These are phyloP conservation scores for Kodamaea derodonti DNA, from an alignment of 1,139 yeast genomes.

Conservation along the genomic window DNA sequence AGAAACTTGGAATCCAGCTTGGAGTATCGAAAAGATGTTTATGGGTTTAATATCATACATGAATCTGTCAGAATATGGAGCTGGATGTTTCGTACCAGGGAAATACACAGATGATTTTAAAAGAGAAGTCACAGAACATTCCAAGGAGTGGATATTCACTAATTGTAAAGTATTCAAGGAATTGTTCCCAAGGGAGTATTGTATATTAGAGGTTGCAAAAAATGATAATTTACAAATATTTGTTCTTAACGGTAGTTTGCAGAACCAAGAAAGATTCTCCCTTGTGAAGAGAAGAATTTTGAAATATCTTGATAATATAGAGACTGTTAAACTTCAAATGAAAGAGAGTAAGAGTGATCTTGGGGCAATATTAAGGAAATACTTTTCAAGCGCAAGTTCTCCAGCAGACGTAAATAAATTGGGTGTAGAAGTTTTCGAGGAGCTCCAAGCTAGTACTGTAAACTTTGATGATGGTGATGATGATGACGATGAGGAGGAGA, in stretches of 20 bases:
- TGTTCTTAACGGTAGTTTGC: constrained; percentile 5
- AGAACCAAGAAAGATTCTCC: constrained; percentile 3
- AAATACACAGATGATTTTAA: constrained; percentile 2
- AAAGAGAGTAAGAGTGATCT: constrained; percentile 1
- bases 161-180: constrained; percentile 11
- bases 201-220: constrained; percentile 2
- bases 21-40: constrained; percentile 15
- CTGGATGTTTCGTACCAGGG: constrained; percentile 7
- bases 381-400: constrained; percentile 3
- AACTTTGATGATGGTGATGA: constrained; percentile 3
- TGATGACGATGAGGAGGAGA: constrained; percentile 5
- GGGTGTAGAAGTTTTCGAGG: constrained; percentile 3
- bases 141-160: constrained; percentile 12
- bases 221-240: constrained; percentile 1
- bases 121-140: constrained; percentile 7
- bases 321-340: constrained; percentile 2
- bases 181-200: constrained; percentile 12
- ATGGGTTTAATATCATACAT: constrained; percentile 15
- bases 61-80: constrained; percentile 12
- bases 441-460: background rate
- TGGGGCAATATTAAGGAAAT: constrained; percentile 1
- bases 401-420: constrained; percentile 3
- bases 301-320: constrained; percentile 3
- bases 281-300: constrained; percentile 3
- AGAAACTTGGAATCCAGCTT: constrained; percentile 15